phyloP scores from a whole-genome alignment of 83 land plant genomes.

The Isoetes engelmannii region DNA sequence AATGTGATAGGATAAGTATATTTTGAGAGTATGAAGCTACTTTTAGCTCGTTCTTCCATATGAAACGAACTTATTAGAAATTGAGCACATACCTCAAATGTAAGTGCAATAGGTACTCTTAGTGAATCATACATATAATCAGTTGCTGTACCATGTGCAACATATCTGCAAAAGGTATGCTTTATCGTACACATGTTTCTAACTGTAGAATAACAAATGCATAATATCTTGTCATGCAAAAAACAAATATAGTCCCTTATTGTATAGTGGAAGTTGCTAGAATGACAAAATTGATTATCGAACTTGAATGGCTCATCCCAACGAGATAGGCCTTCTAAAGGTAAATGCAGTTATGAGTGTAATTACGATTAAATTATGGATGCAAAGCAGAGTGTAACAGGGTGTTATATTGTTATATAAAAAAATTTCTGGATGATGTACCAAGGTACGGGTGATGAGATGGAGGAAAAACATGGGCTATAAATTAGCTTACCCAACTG shows the following conservation, averaged over 20 bases:
- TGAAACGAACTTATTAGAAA: background rate
- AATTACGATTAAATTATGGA: no score
- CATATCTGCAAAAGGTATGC: slow-evolving; percentile 41
- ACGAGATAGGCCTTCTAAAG: background rate
- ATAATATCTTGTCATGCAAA: no score
- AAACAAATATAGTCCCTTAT: no score
- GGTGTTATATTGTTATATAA: background rate
- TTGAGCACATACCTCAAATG: slow-evolving; percentile 65
- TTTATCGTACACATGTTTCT: no score
- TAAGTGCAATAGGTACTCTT: slow-evolving; percentile 72
- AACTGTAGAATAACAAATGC: no score
- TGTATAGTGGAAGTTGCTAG: no score
- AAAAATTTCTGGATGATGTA: background rate
- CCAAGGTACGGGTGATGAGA: background rate
- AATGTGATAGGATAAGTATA: background rate
- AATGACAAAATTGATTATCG: no score
- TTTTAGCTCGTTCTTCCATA: background rate
- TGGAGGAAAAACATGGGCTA: background rate
- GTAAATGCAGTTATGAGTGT: no score
- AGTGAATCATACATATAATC: slow-evolving; percentile 81
- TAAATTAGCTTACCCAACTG: slow-evolving; percentile 65
- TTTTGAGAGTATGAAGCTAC: background rate
- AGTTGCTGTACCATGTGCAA: slow-evolving; percentile 98
- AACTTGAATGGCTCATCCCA: background rate
- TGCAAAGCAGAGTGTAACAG: no score